A percentile compares a stretch with the other conserved stretches of the same genome.
Conservation (phyloP, 2,329 filamentous ascomycete genomes). For the Verticillium nonalfalfae region DNA sequence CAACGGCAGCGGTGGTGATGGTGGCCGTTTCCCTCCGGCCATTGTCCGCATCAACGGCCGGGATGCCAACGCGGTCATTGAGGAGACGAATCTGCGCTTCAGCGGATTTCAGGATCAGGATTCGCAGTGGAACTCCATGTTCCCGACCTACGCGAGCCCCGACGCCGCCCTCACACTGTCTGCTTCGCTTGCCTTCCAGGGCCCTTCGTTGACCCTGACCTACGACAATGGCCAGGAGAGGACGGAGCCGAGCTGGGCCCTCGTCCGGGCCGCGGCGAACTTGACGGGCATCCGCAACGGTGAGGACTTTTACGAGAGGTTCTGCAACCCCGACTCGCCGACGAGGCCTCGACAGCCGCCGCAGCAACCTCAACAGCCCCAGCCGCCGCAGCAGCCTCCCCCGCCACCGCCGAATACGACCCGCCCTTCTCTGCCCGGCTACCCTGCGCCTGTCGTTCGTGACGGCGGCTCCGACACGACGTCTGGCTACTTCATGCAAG, state of each 20-base stretch:
- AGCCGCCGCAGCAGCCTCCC: background rate
- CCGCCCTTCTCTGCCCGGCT: constrained; percentile 15
- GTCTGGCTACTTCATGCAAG: constrained; percentile 26
- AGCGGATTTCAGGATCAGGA: constrained; percentile 49
- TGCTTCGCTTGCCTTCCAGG: constrained; percentile 18
- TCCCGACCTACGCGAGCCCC: constrained; percentile 19
- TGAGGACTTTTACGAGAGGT: constrained; percentile 26
- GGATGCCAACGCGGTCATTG: constrained; percentile 41
- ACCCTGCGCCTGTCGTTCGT: constrained; percentile 22
- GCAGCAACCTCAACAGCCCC: background rate
- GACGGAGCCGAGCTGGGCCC: constrained; percentile 17
- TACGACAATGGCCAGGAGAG: constrained; percentile 23
- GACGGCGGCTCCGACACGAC: constrained; percentile 19
- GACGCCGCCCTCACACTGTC: constrained; percentile 13
- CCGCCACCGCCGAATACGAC: background rate
- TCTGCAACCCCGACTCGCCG: constrained; percentile 20
- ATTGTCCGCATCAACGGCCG: constrained; percentile 51
- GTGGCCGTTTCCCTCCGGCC: constrained; percentile 26
- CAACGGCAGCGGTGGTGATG: background rate
- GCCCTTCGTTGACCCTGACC: constrained; percentile 20
- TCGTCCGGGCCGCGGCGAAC: constrained; percentile 17
- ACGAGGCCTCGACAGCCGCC: background rate
- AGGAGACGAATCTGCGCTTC: constrained; percentile 34
- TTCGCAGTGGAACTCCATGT: constrained; percentile 39
- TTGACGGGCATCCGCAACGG: constrained; percentile 23